phyloP scores from a whole-genome alignment of 1,284 basidiomycete genomes.

The Heterobasidion parviporum region DNA sequence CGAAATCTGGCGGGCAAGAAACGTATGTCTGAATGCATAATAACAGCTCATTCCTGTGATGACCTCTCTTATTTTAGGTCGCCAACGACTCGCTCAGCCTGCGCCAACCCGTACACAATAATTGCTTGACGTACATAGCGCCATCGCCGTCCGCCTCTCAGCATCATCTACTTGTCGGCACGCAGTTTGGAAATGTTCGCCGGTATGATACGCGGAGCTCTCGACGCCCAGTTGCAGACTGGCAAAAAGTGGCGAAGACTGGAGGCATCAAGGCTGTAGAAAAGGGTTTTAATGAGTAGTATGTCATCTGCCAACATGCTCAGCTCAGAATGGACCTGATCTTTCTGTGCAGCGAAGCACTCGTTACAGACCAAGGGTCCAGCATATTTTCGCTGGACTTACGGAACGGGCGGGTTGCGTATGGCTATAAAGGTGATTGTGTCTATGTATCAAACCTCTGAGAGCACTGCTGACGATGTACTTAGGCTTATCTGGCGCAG shows the following conservation, averaged over 20 bases:
- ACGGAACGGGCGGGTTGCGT: conserved; percentile 63
- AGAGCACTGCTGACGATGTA: not conserved
- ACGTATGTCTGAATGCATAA: conserved; percentile 31
- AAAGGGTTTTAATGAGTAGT: conserved; percentile 63
- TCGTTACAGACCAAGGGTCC: conserved; percentile 66
- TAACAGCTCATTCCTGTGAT: not conserved
- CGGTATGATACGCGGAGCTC: conserved; percentile 76
- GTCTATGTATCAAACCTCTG: conserved; percentile 6
- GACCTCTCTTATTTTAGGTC: conserved; percentile 32
- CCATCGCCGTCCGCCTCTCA: conserved; percentile 19
- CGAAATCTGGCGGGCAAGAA: conserved; percentile 76
- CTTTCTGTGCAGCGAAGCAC: conserved; percentile 51
- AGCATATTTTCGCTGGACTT: conserved; percentile 68
- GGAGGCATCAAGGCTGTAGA: conserved; percentile 64
- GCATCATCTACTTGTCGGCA: conserved; percentile 66
- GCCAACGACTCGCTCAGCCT: conserved; percentile 73
- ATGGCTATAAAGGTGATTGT: conserved; percentile 60
- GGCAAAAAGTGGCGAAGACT: conserved; percentile 49
- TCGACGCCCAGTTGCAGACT: conserved; percentile 63
- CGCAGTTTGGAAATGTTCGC: conserved; percentile 68
- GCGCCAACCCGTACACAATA: conserved; percentile 77
- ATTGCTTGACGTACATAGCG: conserved; percentile 51
- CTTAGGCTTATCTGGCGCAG: conserved; percentile 59
- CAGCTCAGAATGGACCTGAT: no score
- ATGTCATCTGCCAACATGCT: conserved; percentile 20